These are phyloP conservation scores for Mycena galericulata DNA, from an alignment of 768 basidiomycete species.

Conservation along the genomic window DNA sequence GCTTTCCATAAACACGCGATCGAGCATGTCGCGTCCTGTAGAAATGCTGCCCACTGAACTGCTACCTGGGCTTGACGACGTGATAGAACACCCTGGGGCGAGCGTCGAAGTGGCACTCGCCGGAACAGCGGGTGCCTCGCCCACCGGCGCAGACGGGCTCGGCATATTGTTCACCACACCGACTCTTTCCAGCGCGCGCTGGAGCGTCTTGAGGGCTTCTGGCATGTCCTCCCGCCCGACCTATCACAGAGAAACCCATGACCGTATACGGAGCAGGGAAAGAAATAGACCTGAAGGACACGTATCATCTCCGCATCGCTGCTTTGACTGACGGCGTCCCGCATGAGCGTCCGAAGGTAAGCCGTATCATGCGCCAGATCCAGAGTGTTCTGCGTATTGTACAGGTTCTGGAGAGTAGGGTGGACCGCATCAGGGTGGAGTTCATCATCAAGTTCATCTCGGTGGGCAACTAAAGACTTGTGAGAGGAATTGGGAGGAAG, in stretches of 20 bases:
- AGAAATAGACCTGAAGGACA: constrained; percentile 59
- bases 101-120: constrained; percentile 6
- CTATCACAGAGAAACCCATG: constrained; percentile 27
- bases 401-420: constrained; percentile 31
- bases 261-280: neutral
- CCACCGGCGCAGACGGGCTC: constrained; percentile 21
- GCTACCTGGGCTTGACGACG: constrained; percentile 31
- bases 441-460: constrained; percentile 7
- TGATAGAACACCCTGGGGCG: constrained; percentile 32
- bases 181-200: constrained; percentile 69
- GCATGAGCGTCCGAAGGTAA: constrained; percentile 70
- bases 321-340: constrained; percentile 64
- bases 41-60: constrained; percentile 28
- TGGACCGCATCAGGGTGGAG: constrained; percentile 29
- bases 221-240: constrained; percentile 77
- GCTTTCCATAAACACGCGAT: constrained; percentile 77
- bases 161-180: constrained; percentile 36
- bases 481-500: constrained; percentile 37
- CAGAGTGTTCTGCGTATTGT: constrained; percentile 52
- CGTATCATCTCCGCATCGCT: constrained; percentile 74
- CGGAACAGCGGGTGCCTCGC: neutral
- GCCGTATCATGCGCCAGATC: constrained; percentile 66
- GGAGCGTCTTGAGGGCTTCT: constrained; percentile 85
- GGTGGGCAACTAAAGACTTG: constrained; percentile 22
- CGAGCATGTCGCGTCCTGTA: constrained; percentile 59